Conservation (phyloP, 305 asterid species). For the Fraxinus angustifolia region DNA sequence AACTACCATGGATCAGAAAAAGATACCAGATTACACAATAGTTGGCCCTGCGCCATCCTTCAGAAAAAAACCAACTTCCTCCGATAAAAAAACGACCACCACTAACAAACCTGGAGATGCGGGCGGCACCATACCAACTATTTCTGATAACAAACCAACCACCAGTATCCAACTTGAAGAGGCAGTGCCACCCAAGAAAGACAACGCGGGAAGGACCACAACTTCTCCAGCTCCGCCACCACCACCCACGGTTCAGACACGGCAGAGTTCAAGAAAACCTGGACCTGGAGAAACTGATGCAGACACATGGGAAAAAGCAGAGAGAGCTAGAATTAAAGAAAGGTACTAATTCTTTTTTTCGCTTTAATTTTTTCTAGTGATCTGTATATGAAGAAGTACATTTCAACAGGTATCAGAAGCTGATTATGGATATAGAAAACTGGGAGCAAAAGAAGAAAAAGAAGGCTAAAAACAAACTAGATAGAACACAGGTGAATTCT, state of each 20-base stretch:
- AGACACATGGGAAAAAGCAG: conserved; percentile 61
- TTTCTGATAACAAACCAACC: background rate
- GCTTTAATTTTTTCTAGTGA: background rate
- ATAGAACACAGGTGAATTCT: conserved; percentile 52
- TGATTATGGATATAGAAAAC: conserved; percentile 38
- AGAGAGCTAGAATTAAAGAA: conserved; percentile 61
- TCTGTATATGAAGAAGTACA: background rate
- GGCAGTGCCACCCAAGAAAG: conserved; percentile 20
- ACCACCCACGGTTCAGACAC: conserved; percentile 24
- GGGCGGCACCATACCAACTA: background rate
- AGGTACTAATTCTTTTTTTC: conserved; percentile 34
- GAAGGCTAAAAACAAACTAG: conserved; percentile 46
- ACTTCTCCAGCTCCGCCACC: conserved; percentile 30
- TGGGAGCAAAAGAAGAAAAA: conserved; percentile 73
- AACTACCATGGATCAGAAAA: conserved; percentile 22
- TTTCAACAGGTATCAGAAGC: conserved; percentile 66
- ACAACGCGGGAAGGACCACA: conserved; percentile 37
- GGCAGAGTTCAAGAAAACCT: conserved; percentile 29
- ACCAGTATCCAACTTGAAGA: background rate
- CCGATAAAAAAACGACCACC: conserved; percentile 18
- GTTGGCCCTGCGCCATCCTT: background rate
- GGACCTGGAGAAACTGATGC: conserved; percentile 49
- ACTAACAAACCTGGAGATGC: conserved; percentile 28
- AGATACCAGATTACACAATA: background rate
- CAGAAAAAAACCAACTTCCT: background rate